Percentiles rank a stretch among this genome's conserved stretches.
These are phyloP conservation scores for Tylopilus rubrobrunneus DNA, from an alignment of 768 basidiomycete species.

Conservation along the genomic window DNA sequence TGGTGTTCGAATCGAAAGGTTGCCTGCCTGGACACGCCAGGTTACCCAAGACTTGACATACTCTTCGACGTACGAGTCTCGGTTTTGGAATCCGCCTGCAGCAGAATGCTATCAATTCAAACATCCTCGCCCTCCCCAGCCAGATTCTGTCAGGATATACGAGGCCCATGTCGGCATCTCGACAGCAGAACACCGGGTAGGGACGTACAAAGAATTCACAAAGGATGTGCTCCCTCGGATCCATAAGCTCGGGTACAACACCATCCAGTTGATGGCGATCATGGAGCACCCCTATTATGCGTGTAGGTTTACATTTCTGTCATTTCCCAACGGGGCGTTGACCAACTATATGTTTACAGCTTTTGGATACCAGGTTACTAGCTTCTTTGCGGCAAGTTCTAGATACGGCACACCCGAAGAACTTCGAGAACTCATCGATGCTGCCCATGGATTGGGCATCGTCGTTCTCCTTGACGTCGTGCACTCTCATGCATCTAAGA, in stretches of 20 bases:
- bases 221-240: conserved; percentile 81
- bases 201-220: conserved; percentile 96
- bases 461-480: conserved; percentile 95
- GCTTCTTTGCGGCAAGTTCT: conserved; percentile 94
- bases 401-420: conserved; percentile 97
- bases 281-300: conserved; percentile 99
- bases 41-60: conserved; percentile 91
- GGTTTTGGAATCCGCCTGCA: conserved; percentile 96
- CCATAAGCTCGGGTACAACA: conserved; percentile 89
- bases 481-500: conserved; percentile 98
- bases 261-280: conserved; percentile 96
- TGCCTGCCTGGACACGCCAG: conserved; percentile 92
- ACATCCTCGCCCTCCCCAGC: conserved; percentile 64
- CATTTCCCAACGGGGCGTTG: background rate
- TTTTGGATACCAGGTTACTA: conserved; percentile 97
- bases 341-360: conserved; percentile 42
- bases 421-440: conserved; percentile 91
- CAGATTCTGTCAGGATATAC: conserved; percentile 75
- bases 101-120: conserved; percentile 78
- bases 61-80: conserved; percentile 91
- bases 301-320: conserved; percentile 48
- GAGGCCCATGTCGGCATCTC: conserved; percentile 99
- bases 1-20: conserved; percentile 80
- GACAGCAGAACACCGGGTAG: conserved; percentile 80
- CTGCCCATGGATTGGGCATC: conserved; percentile 89